These are phyloP conservation scores for Rhodotorula kratochvilovae DNA, from an alignment of 768 basidiomycete genomes.

Conservation along the genomic window DNA sequence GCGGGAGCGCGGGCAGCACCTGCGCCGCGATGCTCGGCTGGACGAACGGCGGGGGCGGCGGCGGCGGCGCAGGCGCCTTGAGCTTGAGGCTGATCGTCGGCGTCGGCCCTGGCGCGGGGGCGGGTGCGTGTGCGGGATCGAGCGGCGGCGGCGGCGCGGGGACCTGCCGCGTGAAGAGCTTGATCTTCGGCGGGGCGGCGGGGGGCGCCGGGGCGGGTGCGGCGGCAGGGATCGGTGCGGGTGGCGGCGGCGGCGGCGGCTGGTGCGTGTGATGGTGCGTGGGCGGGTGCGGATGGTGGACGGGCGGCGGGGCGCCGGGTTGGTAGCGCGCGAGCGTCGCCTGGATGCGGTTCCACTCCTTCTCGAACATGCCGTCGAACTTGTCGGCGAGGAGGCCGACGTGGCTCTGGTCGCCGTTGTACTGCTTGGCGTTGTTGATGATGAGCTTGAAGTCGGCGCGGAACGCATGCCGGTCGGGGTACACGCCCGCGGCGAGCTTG, in stretches of 20 bases:
- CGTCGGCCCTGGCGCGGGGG: conserved; percentile 14
- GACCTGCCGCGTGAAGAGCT: background rate
- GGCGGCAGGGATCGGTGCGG: background rate
- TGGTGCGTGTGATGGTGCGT: background rate
- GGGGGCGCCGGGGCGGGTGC: background rate
- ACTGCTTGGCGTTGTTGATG: conserved; percentile 77
- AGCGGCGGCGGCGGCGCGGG: conserved; percentile 1
- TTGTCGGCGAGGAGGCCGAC: conserved; percentile 70
- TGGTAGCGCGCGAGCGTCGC: conserved; percentile 64
- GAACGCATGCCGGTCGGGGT: conserved; percentile 76
- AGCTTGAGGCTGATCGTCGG: conserved; percentile 43
- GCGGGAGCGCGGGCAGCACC: background rate
- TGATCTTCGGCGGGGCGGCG: background rate
- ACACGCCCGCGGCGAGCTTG: conserved; percentile 80
- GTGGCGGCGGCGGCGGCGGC: background rate
- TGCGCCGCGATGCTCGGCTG: no score
- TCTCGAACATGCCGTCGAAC: conserved; percentile 77
- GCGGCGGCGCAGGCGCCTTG: conserved; percentile 28
- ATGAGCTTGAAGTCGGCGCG: conserved; percentile 81
- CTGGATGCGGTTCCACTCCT: conserved; percentile 80
- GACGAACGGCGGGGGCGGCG: conserved; percentile 20
- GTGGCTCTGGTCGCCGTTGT: conserved; percentile 68
- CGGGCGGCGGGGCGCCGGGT: background rate
- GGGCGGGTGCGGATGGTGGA: background rate
- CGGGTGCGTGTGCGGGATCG: conserved; percentile 30